Conservation (phyloP, 805 yeast genomes). For the Candida orba region DNA sequence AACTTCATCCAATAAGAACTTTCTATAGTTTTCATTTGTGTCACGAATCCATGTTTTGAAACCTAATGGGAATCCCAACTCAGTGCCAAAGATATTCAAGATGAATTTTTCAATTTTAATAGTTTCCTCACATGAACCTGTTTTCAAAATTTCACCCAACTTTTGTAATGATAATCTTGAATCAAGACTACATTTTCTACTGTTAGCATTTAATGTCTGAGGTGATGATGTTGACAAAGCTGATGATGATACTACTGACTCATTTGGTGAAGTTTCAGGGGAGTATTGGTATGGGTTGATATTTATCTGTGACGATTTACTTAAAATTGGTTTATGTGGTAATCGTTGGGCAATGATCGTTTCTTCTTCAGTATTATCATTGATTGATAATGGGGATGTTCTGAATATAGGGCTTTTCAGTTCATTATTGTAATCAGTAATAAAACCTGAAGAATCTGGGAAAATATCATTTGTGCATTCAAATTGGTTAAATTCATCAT, state of each 20-base stretch:
- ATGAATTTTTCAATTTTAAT: slow-evolving; percentile 47
- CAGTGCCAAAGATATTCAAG: slow-evolving; percentile 44
- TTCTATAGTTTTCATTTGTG: slow-evolving; percentile 49
- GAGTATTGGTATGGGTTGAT: not conserved
- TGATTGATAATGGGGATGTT: no score
- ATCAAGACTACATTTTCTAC: slow-evolving; percentile 26
- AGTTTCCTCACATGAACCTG: slow-evolving; percentile 47
- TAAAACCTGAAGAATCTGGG: not conserved
- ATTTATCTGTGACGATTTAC: no score
- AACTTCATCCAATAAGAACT: slow-evolving; percentile 40
- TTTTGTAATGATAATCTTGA: slow-evolving; percentile 54
- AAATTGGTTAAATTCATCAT: not conserved
- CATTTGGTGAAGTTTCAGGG: slow-evolving; percentile 3
- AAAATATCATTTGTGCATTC: not conserved
- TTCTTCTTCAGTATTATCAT: no score
- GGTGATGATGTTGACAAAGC: not conserved
- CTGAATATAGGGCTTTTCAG: no score
- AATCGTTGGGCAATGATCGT: no score
- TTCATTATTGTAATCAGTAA: no score
- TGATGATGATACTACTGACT: not conserved
- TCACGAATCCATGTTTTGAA: slow-evolving; percentile 81
- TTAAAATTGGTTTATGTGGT: no score
- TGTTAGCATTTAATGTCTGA: not conserved
- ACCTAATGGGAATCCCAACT: slow-evolving; percentile 67
- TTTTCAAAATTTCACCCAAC: slow-evolving; percentile 42